These are phyloP conservation scores for Flagelloscypha sp. DNA, from an alignment of 768 basidiomycete genomes.

Conservation along the genomic window DNA sequence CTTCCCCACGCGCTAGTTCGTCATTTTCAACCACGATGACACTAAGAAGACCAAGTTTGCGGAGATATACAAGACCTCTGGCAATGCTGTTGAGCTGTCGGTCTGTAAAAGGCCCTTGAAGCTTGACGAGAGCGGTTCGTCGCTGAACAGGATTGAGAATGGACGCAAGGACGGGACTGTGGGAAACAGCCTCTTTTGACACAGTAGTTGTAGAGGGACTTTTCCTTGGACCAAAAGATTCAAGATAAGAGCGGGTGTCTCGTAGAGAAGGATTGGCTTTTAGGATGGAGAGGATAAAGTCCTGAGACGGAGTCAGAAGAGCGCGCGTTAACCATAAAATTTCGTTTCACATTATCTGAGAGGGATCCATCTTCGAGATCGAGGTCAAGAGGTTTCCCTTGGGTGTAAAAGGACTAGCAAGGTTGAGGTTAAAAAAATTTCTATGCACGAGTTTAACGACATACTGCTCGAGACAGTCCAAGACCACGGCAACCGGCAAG, in stretches of 20 bases:
- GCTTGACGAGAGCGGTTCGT: constrained; percentile 90
- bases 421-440: constrained; percentile 3
- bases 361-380: constrained; percentile 32
- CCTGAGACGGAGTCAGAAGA: constrained; percentile 39
- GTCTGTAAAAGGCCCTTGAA: constrained; percentile 93
- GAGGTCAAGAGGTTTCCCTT: constrained; percentile 5
- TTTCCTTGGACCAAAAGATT: constrained; percentile 64
- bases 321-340: constrained; percentile 5
- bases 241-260: constrained; percentile 85
- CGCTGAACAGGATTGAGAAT: constrained; percentile 77
- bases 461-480: constrained; percentile 9
- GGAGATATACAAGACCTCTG: constrained; percentile 88
- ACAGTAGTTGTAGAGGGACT: constrained; percentile 20
- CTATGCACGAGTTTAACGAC: too few relatives aligned
- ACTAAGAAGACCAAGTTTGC: constrained; percentile 90
- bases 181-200: constrained; percentile 9
- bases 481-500: too few relatives aligned
- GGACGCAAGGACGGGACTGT: constrained; percentile 54
- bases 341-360: constrained; percentile 43
- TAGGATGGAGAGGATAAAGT: constrained; percentile 92
- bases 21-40: constrained; percentile 95
- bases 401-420: constrained; percentile 34
- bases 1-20: constrained; percentile 55
- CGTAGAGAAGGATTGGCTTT: constrained; percentile 86
- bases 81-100: constrained; percentile 90